Conservation (phyloP, 495 filamentous ascomycete species). For the Podospora appendiculata region DNA sequence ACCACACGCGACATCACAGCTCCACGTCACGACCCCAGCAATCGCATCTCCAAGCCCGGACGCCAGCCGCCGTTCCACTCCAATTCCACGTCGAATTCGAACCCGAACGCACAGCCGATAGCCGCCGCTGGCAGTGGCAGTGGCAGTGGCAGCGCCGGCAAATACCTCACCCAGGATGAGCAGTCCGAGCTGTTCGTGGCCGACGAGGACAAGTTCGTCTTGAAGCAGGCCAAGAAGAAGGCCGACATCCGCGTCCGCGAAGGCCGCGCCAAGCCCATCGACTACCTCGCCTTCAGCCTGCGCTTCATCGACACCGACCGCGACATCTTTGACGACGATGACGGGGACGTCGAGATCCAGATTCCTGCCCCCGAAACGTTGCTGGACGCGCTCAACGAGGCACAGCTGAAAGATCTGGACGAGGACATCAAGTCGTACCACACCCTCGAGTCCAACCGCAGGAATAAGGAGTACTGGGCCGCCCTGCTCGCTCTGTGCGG, state of each 20-base stretch:
- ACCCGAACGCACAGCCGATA: slow-evolving; percentile 4
- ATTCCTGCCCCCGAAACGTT: slow-evolving; percentile 77
- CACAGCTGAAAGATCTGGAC: slow-evolving; percentile 68
- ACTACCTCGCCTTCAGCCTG: slow-evolving; percentile 89
- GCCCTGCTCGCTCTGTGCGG: slow-evolving; percentile 79
- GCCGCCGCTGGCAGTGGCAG: neutral
- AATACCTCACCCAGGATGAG: slow-evolving; percentile 52
- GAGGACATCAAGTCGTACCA: slow-evolving; percentile 83
- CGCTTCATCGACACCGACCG: slow-evolving; percentile 80
- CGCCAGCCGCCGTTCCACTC: slow-evolving; percentile 17
- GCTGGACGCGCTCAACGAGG: slow-evolving; percentile 63
- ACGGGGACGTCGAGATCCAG: slow-evolving; percentile 61
- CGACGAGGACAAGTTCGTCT: slow-evolving; percentile 90
- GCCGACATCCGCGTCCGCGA: slow-evolving; percentile 94
- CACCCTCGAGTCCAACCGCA: slow-evolving; percentile 65
- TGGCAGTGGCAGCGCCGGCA: slow-evolving; percentile 13
- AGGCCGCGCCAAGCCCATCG: slow-evolving; percentile 84
- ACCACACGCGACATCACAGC: slow-evolving; percentile 37
- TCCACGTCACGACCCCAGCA: slow-evolving; percentile 35
- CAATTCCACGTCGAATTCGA: too few relatives aligned
- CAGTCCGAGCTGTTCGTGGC: slow-evolving; percentile 80
- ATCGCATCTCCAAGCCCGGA: slow-evolving; percentile 35
- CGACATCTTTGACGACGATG: slow-evolving; percentile 73
- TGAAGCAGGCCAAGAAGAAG: slow-evolving; percentile 97
- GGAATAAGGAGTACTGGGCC: slow-evolving; percentile 86